phyloP scores from a whole-genome alignment of 2,329 filamentous ascomycete species.

The Aureobasidium sp. region DNA sequence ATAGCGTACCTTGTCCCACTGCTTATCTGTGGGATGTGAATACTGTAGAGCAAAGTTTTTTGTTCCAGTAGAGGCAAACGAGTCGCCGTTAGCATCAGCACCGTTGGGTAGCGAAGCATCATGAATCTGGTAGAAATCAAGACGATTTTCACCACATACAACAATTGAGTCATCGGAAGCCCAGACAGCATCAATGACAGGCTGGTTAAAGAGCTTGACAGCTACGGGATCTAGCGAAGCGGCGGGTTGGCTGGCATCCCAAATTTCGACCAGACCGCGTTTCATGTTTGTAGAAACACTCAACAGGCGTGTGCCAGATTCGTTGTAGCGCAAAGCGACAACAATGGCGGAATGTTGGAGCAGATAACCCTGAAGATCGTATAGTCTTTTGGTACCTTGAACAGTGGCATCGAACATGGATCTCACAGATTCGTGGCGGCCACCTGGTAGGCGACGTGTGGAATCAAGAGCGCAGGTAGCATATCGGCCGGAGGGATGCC shows the following conservation, averaged over 20 bases:
- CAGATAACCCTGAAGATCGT: constrained; percentile 14
- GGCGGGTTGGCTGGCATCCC: constrained; percentile 13
- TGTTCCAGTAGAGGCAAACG: constrained; percentile 13
- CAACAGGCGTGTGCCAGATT: constrained; percentile 23
- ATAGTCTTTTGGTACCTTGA: constrained; percentile 7
- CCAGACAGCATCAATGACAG: constrained; percentile 37
- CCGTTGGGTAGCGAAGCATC: constrained; percentile 13
- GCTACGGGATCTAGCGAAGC: constrained; percentile 25
- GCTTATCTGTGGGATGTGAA: constrained; percentile 16
- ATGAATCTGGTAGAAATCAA: constrained; percentile 30
- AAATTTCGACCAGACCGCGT: constrained; percentile 25
- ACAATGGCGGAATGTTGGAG: constrained; percentile 22
- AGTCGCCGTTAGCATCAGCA: constrained; percentile 1
- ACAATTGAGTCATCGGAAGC: constrained; percentile 34
- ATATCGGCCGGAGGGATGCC: constrained; percentile 26
- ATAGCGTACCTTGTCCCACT: constrained; percentile 27
- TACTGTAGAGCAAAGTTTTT: constrained; percentile 20
- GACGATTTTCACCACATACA: constrained; percentile 33
- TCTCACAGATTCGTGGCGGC: constrained; percentile 15
- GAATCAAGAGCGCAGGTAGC: constrained; percentile 24
- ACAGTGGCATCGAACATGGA: constrained; percentile 19
- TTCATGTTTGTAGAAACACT: constrained; percentile 22
- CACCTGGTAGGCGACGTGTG: constrained; percentile 14
- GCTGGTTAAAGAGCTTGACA: constrained; percentile 33
- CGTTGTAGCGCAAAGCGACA: constrained; percentile 23